Evolutionary conservation across 441 rosid species (phyloP).

Genomic region (Adansonia madagascariensis): DNA sequence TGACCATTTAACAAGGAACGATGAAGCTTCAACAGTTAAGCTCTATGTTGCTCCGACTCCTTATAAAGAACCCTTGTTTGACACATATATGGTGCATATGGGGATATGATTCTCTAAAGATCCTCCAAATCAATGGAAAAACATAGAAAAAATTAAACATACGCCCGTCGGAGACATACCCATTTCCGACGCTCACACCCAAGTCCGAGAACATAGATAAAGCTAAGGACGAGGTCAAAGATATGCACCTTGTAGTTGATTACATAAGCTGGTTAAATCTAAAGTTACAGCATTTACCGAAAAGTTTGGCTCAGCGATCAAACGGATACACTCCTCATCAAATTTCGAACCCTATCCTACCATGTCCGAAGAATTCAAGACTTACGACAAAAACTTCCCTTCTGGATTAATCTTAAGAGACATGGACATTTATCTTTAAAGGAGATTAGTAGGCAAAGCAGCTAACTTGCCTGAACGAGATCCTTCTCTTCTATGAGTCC

Average conservation of each 20-base stretch:
- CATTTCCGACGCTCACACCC: no score
- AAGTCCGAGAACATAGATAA: no score
- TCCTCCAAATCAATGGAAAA: no score
- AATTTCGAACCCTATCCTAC: slow-evolving; percentile 4
- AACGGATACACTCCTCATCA: no score
- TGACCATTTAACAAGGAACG: not conserved
- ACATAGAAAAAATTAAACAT: no score
- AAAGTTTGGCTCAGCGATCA: slow-evolving; percentile 23
- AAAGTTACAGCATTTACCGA: not conserved
- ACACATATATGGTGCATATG: no score
- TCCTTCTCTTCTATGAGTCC: slow-evolving; percentile 78
- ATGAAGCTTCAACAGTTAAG: not conserved
- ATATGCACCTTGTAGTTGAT: not conserved
- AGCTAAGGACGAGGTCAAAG: not conserved
- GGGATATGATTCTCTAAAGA: no score
- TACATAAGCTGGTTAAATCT: not conserved
- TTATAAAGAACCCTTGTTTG: no score
- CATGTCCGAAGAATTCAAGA: not conserved
- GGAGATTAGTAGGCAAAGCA: slow-evolving; percentile 15
- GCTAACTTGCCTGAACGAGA: slow-evolving; percentile 81
- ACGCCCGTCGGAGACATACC: no score
- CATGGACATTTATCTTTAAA: slow-evolving; percentile 5
- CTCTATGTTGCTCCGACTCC: no score
- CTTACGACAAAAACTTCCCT: not conserved
- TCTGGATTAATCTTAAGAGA: not conserved